Conservation (phyloP, 805 yeast genomes). For the Pichia membranifaciens region DNA sequence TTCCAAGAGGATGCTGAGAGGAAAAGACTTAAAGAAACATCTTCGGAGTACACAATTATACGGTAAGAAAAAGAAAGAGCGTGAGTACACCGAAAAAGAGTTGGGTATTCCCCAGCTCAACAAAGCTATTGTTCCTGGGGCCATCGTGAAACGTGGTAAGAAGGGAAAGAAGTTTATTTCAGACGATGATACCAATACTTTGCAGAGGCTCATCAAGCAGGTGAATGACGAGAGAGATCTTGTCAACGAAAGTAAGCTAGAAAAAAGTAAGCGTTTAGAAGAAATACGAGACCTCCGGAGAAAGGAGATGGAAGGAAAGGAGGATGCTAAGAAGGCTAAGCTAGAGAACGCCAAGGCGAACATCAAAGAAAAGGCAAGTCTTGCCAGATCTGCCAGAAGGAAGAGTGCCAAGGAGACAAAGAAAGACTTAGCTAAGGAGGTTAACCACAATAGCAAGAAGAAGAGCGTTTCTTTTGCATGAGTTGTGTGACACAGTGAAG, state of each 20-base stretch:
- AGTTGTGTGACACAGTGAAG: no score
- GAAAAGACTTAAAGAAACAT: constrained; percentile 55
- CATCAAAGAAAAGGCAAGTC: constrained; percentile 63
- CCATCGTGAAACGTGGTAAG: constrained; percentile 62
- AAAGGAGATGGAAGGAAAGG: constrained; percentile 81
- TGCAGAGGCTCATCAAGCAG: constrained; percentile 67
- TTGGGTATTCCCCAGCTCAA: constrained; percentile 75
- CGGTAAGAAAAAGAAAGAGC: constrained; percentile 54
- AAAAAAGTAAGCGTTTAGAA: constrained; percentile 82
- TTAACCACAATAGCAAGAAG: constrained; percentile 29
- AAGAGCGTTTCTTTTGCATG: constrained; percentile 48
- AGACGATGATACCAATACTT: constrained; percentile 56
- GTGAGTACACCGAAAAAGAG: constrained; percentile 69
- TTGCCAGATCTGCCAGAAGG: constrained; percentile 65
- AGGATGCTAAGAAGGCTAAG: constrained; percentile 59
- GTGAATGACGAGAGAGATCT: constrained; percentile 80
- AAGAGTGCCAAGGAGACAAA: constrained; percentile 38
- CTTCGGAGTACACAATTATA: constrained; percentile 59
- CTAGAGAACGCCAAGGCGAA: constrained; percentile 75
- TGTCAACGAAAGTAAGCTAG: constrained; percentile 80
- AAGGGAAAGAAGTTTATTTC: constrained; percentile 77
- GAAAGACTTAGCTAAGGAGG: constrained; percentile 21
- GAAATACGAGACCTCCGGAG: constrained; percentile 83
- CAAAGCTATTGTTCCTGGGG: constrained; percentile 82
- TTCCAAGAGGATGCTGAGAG: constrained; percentile 42